Conservation (phyloP, 2,329 filamentous ascomycete species). For the Colletotrichum sp. region DNA sequence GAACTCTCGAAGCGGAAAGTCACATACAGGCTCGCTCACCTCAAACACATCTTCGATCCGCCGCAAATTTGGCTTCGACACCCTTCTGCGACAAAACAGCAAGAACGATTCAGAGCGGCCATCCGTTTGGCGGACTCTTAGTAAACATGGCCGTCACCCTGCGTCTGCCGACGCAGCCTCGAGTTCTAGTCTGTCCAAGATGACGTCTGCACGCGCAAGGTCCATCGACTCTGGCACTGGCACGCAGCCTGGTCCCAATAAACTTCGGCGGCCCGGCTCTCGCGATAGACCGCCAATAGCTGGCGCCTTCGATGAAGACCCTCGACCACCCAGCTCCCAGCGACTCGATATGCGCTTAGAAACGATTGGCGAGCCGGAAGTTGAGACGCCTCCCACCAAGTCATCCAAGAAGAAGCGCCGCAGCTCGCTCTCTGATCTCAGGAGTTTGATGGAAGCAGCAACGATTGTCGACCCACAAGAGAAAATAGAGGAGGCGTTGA, state of each 20-base stretch:
- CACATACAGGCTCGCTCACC: slow-evolving; percentile 75
- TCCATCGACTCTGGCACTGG: slow-evolving; percentile 79
- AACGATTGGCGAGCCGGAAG: slow-evolving; percentile 64
- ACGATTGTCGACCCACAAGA: slow-evolving; percentile 49
- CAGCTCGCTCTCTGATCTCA: slow-evolving; percentile 90
- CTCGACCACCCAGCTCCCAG: slow-evolving; percentile 63
- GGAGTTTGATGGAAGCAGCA: slow-evolving; percentile 68
- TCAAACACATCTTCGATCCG: slow-evolving; percentile 88
- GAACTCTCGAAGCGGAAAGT: slow-evolving; percentile 64
- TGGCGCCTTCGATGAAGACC: slow-evolving; percentile 65
- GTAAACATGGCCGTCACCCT: slow-evolving; percentile 73
- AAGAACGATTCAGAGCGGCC: slow-evolving; percentile 73
- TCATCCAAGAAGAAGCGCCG: slow-evolving; percentile 78
- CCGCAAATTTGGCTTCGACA: slow-evolving; percentile 82
- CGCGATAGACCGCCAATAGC: slow-evolving; percentile 66
- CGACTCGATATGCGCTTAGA: slow-evolving; percentile 60
- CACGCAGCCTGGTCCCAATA: slow-evolving; percentile 50
- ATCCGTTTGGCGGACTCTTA: slow-evolving; percentile 86
- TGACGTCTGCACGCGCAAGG: slow-evolving; percentile 68
- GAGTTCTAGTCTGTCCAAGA: slow-evolving; percentile 68
- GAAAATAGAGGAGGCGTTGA: slow-evolving; percentile 40
- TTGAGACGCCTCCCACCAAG: slow-evolving; percentile 34
- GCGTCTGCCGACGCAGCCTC: slow-evolving; percentile 65
- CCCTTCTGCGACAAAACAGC: slow-evolving; percentile 78
- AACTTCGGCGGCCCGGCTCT: slow-evolving; percentile 57